These are phyloP conservation scores for Reutealis trisperma DNA, from an alignment of 345 rosid species.

Conservation along the genomic window DNA sequence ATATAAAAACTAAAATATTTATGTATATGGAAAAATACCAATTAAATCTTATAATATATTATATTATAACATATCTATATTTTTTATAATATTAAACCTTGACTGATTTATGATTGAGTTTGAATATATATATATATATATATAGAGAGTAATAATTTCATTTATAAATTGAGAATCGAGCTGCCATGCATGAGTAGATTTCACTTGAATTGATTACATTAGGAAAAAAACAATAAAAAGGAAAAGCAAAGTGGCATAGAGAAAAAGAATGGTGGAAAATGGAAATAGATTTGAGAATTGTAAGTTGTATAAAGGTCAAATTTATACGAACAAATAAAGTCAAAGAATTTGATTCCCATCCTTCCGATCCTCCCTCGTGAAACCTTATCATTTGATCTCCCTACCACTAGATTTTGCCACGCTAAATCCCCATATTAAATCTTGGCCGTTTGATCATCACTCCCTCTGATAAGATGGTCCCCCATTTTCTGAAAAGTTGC, in stretches of 20 bases:
- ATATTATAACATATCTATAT: too few relatives aligned
- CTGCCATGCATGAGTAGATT: neutral
- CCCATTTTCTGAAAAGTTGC: neutral
- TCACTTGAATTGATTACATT: neutral
- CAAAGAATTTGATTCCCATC: conserved; percentile 16
- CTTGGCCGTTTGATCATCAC: neutral
- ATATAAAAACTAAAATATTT: too few relatives aligned
- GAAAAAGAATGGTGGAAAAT: conserved; percentile 12
- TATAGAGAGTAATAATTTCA: too few relatives aligned
- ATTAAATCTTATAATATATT: too few relatives aligned
- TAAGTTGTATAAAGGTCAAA: neutral
- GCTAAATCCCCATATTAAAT: neutral
- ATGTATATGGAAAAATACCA: too few relatives aligned
- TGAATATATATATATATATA: too few relatives aligned
- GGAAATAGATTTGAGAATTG: neutral
- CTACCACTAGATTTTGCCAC: conserved; percentile 6
- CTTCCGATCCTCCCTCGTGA: neutral
- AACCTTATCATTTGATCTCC: neutral
- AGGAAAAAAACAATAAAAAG: neutral
- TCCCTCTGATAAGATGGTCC: neutral
- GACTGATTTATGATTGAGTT: too few relatives aligned
- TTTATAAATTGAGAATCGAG: too few relatives aligned
- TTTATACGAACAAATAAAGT: neutral
- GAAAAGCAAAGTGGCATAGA: neutral
- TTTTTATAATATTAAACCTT: too few relatives aligned